Conservation (phyloP, 2,329 filamentous ascomycete species). For the Coniochaeta hoffmannii region DNA sequence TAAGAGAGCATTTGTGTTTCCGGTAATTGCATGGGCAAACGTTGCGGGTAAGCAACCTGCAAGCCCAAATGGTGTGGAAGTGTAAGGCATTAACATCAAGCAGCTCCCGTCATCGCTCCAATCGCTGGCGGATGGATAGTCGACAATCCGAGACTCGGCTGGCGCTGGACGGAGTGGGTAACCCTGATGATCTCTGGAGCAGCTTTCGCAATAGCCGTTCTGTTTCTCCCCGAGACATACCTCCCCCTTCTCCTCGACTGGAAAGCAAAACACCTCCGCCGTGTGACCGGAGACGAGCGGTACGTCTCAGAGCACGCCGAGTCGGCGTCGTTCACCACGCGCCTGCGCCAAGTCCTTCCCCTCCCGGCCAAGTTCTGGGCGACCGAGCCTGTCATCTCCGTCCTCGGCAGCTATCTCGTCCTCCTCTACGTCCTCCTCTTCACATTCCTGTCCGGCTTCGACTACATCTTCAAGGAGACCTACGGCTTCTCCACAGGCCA, state of each 20-base stretch:
- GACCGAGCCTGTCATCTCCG: slow-evolving; percentile 38
- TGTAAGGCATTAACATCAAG: background rate
- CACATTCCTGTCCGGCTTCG: slow-evolving; percentile 40
- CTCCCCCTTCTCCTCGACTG: slow-evolving; percentile 34
- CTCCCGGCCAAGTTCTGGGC: slow-evolving; percentile 34
- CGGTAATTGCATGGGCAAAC: slow-evolving; percentile 38
- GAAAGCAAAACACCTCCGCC: slow-evolving; percentile 33
- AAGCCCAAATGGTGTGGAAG: background rate
- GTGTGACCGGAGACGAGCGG: slow-evolving; percentile 32
- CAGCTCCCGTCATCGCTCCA: slow-evolving; percentile 31
- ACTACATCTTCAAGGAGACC: slow-evolving; percentile 41
- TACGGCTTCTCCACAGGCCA: slow-evolving; percentile 36
- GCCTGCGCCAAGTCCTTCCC: slow-evolving; percentile 27
- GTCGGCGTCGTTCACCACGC: slow-evolving; percentile 25
- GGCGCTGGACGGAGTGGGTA: slow-evolving; percentile 40
- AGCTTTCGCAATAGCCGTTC: slow-evolving; percentile 24
- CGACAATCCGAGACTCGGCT: slow-evolving; percentile 24
- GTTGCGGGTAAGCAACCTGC: slow-evolving; percentile 21
- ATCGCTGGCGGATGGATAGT: slow-evolving; percentile 37
- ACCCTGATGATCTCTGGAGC: slow-evolving; percentile 27
- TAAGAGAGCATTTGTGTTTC: slow-evolving; percentile 41
- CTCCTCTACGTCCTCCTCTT: slow-evolving; percentile 38
- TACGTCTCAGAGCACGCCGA: slow-evolving; percentile 38
- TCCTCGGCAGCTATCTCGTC: slow-evolving; percentile 36
- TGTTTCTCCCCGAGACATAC: slow-evolving; percentile 44